Conservation (phyloP, 2,329 filamentous ascomycete species). For the Aspergillus alliaceus region DNA sequence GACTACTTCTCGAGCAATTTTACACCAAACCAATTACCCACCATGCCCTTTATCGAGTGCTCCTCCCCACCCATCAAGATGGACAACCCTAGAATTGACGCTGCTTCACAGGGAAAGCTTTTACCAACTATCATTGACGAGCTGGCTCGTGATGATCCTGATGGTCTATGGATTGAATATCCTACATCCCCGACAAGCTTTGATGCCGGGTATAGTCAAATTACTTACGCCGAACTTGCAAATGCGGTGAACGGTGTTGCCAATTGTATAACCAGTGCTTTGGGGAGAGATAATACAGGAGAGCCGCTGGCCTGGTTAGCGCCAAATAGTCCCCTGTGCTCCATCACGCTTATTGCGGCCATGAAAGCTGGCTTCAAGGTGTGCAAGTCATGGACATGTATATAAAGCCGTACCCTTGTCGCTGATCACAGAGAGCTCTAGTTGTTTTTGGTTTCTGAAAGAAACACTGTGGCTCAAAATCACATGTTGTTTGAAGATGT, state of each 20-base stretch:
- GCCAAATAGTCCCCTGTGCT: slow-evolving; percentile 2
- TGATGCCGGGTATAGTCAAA: neutral
- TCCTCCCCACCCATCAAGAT: neutral
- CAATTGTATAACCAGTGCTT: neutral
- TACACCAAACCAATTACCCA: neutral
- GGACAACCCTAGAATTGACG: neutral
- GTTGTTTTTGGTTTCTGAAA: neutral
- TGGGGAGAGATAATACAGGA: neutral
- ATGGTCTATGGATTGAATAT: slow-evolving; percentile 1
- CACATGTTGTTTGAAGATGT: neutral
- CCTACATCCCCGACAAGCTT: neutral
- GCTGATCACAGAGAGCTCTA: slow-evolving; percentile 3
- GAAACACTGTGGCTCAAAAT: neutral
- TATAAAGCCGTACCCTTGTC: neutral
- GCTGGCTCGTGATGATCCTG: neutral
- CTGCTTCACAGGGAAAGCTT: neutral
- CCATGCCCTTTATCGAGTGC: neutral
- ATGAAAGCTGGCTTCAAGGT: slow-evolving; percentile 3
- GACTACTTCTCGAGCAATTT: neutral
- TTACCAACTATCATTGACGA: neutral
- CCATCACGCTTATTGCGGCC: slow-evolving; percentile 1
- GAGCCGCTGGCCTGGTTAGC: slow-evolving; percentile 1
- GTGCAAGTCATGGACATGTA: slow-evolving; percentile 3
- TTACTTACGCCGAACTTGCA: slow-evolving; percentile 2
- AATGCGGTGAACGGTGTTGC: neutral